Evolutionary conservation across 2,329 filamentous ascomycete genomes (phyloP).

Genomic region (Pyrenochaeta sp.): DNA sequence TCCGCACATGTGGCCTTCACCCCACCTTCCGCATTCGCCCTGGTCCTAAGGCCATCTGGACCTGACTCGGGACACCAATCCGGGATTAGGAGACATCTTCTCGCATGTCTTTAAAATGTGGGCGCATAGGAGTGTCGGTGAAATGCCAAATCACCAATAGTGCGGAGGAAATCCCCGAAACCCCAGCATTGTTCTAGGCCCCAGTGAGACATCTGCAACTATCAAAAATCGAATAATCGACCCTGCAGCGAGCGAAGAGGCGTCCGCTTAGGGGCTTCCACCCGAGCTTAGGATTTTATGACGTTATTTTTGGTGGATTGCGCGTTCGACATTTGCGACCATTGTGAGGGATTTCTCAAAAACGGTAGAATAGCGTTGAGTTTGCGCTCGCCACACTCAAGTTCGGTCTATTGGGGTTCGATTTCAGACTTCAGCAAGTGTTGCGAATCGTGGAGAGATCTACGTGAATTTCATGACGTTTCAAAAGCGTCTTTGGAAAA

Average conservation of each 20-base stretch:
- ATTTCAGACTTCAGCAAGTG: too few species aligned
- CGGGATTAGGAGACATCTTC: too few species aligned
- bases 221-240: neutral
- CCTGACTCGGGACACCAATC: neutral
- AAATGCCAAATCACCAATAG: neutral
- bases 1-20: neutral
- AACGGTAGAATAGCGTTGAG: too few species aligned
- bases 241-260: neutral
- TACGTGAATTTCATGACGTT: too few species aligned
- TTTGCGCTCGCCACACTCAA: too few species aligned
- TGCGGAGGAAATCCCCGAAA: neutral
- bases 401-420: too few species aligned
- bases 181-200: neutral
- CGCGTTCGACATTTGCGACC: neutral
- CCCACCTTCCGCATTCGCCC: neutral
- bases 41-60: neutral
- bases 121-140: neutral
- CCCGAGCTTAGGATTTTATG: neutral
- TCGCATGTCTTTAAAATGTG: neutral
- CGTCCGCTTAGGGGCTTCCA: too few species aligned
- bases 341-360: too few species aligned
- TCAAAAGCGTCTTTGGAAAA: too few species aligned
- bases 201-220: neutral
- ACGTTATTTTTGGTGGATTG: neutral
- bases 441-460: too few species aligned